A percentile compares a stretch with the other conserved stretches of the same genome.
Evolutionary conservation across 225 moss, liverwort and hornwort species (phyloP).

Genomic region (Pleurozium schreberi): DNA sequence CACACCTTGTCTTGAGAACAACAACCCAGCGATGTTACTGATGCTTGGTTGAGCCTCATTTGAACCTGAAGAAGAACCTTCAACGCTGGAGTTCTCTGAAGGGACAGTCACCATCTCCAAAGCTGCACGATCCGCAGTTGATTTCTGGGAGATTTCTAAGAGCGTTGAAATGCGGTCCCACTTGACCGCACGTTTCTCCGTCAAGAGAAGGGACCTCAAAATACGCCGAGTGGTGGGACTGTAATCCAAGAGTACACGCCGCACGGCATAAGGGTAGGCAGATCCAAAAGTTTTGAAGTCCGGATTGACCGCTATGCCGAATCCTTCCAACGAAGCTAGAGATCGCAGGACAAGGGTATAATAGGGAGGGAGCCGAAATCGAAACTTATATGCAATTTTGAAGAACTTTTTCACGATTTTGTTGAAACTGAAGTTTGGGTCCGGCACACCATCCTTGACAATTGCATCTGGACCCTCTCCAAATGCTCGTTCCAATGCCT

Average conservation of each 20-base stretch:
- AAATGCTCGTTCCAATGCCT: slow-evolving; percentile 86
- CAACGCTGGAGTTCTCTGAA: background rate
- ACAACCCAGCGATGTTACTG: slow-evolving; percentile 4
- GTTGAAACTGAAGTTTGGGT: slow-evolving; percentile 78
- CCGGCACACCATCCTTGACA: slow-evolving; percentile 57
- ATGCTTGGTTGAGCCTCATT: slow-evolving; percentile 2
- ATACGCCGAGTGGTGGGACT: slow-evolving; percentile 58
- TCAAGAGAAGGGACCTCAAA: slow-evolving; percentile 70
- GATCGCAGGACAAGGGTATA: slow-evolving; percentile 88
- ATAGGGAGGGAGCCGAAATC: slow-evolving; percentile 80
- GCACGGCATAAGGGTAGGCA: slow-evolving; percentile 81
- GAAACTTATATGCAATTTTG: slow-evolving; percentile 83
- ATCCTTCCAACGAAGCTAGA: slow-evolving; percentile 83
- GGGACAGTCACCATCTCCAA: slow-evolving; percentile 24
- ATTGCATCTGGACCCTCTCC: slow-evolving; percentile 82
- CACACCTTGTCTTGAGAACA: slow-evolving; percentile 55
- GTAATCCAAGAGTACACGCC: slow-evolving; percentile 63
- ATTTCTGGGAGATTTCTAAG: slow-evolving; percentile 31
- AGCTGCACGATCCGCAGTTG: slow-evolving; percentile 36
- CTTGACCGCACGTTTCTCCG: slow-evolving; percentile 42
- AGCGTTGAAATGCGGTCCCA: slow-evolving; percentile 72
- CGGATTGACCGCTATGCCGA: slow-evolving; percentile 75
- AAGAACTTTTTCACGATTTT: slow-evolving; percentile 80
- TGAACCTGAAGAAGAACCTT: background rate
- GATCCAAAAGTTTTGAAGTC: slow-evolving; percentile 78